Conservation (phyloP, 208 protist genomes). For the Wallacemonas collosoma region DNA sequence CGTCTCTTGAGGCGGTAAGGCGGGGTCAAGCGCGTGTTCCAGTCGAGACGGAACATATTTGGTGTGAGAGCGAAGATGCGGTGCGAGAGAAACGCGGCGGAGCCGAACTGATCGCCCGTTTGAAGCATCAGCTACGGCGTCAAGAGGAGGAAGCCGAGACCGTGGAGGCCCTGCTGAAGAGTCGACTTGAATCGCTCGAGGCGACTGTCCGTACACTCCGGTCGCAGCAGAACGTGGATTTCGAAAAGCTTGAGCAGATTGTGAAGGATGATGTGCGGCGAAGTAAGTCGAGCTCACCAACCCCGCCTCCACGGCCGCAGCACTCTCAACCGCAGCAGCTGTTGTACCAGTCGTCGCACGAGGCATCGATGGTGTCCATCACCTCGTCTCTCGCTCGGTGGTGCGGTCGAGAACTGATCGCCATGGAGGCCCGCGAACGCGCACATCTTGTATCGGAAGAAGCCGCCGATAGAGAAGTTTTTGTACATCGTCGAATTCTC, state of each 20-base stretch:
- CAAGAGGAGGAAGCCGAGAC: background rate
- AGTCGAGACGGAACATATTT: too few species aligned
- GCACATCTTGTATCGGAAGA: constrained; percentile 26
- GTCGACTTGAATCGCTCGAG: background rate
- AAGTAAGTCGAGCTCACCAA: background rate
- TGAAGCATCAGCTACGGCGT: background rate
- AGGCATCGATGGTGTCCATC: too few species aligned
- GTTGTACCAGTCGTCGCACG: background rate
- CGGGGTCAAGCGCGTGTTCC: too few species aligned
- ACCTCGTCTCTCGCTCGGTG: background rate
- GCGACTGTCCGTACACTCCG: background rate
- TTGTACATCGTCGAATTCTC: constrained; percentile 9
- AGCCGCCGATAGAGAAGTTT: constrained; percentile 19
- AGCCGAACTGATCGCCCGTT: background rate
- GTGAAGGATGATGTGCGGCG: background rate
- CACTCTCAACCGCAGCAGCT: background rate
- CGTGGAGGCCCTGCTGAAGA: background rate
- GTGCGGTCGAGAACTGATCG: background rate
- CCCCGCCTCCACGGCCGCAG: background rate
- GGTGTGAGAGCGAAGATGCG: background rate
- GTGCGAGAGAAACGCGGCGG: background rate
- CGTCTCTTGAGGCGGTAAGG: too few species aligned
- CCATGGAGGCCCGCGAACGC: background rate
- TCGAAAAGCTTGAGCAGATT: background rate
- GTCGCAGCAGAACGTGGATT: background rate